These are phyloP conservation scores for Tuber magnatum DNA, from an alignment of 495 filamentous ascomycete species.

Conservation along the genomic window DNA sequence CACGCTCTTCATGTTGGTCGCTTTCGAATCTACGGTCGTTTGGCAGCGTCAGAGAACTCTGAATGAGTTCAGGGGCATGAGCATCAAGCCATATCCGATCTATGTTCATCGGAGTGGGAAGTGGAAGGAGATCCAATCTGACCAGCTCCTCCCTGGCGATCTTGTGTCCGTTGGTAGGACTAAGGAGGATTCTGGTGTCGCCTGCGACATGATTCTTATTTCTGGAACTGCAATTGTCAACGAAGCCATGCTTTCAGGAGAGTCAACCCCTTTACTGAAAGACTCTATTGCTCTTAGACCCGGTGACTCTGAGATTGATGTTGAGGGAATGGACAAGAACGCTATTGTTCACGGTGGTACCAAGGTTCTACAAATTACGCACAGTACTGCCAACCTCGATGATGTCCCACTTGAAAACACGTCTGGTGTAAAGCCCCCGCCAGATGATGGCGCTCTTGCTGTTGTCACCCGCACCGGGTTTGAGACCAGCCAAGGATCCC, in stretches of 20 bases:
- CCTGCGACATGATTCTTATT: conserved; percentile 91
- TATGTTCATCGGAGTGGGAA: conserved; percentile 78
- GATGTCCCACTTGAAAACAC: conserved; percentile 58
- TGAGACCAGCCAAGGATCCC: conserved; percentile 93
- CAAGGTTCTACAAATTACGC: conserved; percentile 92
- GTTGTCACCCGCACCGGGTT: conserved; percentile 96
- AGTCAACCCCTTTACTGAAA: conserved; percentile 94
- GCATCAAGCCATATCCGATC: conserved; percentile 93
- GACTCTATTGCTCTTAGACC: conserved; percentile 92
- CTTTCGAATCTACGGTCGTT: conserved; percentile 96
- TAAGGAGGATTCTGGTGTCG: conserved; percentile 94
- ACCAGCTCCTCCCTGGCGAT: conserved; percentile 92
- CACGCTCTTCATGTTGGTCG: conserved; percentile 94
- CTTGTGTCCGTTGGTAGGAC: conserved; percentile 88
- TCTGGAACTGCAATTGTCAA: conserved; percentile 97
- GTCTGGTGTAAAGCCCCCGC: conserved; percentile 66
- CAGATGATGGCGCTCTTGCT: conserved; percentile 89
- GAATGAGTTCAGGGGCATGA: conserved; percentile 97
- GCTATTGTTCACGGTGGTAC: conserved; percentile 94
- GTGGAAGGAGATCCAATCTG: conserved; percentile 85
- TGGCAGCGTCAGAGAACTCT: conserved; percentile 98
- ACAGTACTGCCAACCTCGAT: conserved; percentile 64
- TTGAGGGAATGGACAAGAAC: conserved; percentile 91
- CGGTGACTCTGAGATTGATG: conserved; percentile 71
- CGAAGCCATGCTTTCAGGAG: conserved; percentile 97